Conservation (phyloP, 495 filamentous ascomycete genomes). For the Penicillium silybi region DNA sequence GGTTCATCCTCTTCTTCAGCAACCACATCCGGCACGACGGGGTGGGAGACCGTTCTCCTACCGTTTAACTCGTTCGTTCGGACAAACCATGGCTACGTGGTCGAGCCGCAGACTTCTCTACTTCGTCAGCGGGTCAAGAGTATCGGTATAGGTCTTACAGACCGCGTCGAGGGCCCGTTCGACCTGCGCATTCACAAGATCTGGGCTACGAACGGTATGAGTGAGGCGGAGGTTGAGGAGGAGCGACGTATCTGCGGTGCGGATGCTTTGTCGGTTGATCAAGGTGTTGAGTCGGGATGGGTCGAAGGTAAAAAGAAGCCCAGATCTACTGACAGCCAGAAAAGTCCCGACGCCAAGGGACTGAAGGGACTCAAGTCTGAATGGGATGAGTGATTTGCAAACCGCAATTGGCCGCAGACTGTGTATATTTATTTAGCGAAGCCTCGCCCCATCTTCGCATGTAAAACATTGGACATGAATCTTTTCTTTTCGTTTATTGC, state of each 20-base stretch:
- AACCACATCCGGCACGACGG: conserved; percentile 53
- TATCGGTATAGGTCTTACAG: conserved; percentile 83
- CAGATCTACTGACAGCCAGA: conserved; percentile 1
- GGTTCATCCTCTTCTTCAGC: conserved; percentile 26
- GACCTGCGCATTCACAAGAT: conserved; percentile 78
- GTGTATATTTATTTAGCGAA: conserved; percentile 11
- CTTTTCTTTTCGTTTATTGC: conserved; percentile 3
- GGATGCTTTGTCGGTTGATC: conserved; percentile 41
- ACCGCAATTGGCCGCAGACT: background rate
- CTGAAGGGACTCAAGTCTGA: conserved; percentile 35
- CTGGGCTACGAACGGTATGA: conserved; percentile 62
- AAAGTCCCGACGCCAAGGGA: conserved; percentile 29
- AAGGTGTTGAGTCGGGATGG: conserved; percentile 37
- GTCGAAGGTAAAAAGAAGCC: background rate
- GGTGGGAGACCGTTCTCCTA: conserved; percentile 91
- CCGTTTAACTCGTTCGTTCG: conserved; percentile 90
- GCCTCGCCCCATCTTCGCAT: background rate
- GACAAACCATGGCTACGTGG: conserved; percentile 84
- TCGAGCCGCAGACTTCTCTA: conserved; percentile 88
- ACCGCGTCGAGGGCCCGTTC: conserved; percentile 81
- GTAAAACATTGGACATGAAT: conserved; percentile 5
- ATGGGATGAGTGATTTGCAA: conserved; percentile 33
- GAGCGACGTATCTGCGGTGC: conserved; percentile 41
- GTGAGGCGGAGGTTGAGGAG: conserved; percentile 37
- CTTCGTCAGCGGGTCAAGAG: conserved; percentile 78